Percentiles rank a stretch among this genome's conserved stretches.
Conservation (phyloP, 2,329 filamentous ascomycete genomes). For the Coniella lustricola region DNA sequence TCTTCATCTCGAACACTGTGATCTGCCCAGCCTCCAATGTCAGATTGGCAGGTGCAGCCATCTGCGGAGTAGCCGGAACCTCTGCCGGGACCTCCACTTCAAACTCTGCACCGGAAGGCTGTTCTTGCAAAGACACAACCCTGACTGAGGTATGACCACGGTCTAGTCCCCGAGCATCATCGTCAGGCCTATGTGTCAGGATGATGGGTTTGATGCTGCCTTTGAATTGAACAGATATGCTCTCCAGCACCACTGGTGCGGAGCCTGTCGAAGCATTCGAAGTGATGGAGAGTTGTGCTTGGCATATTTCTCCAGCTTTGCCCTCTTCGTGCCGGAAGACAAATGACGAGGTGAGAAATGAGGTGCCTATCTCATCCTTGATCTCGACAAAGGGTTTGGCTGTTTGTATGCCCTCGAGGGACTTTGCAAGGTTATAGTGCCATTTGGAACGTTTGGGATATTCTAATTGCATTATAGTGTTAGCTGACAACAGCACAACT, state of each 20-base stretch:
- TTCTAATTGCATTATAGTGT: conserved; percentile 27
- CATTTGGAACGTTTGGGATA: conserved; percentile 49
- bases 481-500: conserved; percentile 17
- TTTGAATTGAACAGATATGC: conserved; percentile 47
- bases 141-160: conserved; percentile 23
- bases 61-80: conserved; percentile 24
- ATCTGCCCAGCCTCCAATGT: conserved; percentile 60
- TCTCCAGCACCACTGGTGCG: conserved; percentile 43
- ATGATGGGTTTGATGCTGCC: conserved; percentile 51
- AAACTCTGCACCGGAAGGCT: conserved; percentile 20
- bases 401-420: conserved; percentile 42
- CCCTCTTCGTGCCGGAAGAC: conserved; percentile 17
- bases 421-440: conserved; percentile 54
- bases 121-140: conserved; percentile 22
- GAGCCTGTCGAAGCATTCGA: conserved; percentile 50
- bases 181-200: conserved; percentile 35
- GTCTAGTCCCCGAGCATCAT: not conserved
- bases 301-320: conserved; percentile 49
- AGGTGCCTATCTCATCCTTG: conserved; percentile 42
- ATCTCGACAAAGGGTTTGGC: conserved; percentile 44
- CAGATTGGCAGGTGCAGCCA: conserved; percentile 54
- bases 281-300: conserved; percentile 50
- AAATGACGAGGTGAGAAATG: conserved; percentile 43
- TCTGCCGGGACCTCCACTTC: conserved; percentile 21
- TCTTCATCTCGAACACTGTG: conserved; percentile 62